Percentiles rank a stretch among this genome's conserved stretches.
Evolutionary conservation across 2,329 filamentous ascomycete genomes (phyloP).

Genomic region (Byssochlamys sp.): DNA sequence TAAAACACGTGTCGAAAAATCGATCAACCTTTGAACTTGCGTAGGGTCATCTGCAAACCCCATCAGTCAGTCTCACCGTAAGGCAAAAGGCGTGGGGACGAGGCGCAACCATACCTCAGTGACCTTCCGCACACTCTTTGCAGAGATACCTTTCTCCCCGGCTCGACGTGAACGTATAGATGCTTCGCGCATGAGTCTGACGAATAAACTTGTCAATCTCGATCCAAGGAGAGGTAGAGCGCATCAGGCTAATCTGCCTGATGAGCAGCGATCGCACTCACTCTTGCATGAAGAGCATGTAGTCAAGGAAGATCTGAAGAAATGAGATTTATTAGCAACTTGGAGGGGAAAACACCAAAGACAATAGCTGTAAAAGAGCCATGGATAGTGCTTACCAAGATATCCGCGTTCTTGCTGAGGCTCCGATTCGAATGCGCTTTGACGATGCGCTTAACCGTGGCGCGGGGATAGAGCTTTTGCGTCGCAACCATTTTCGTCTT

Average conservation of each 20-base stretch:
- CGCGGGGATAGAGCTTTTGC: conserved; percentile 72
- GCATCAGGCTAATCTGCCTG: background rate
- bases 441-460: conserved; percentile 76
- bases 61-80: background rate
- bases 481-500: conserved; percentile 46
- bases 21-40: conserved; percentile 58
- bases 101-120: conserved; percentile 50
- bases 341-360: background rate
- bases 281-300: conserved; percentile 68
- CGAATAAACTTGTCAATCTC: background rate
- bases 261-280: conserved; percentile 22
- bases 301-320: conserved; percentile 71
- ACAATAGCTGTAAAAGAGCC: background rate
- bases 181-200: conserved; percentile 68
- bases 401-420: conserved; percentile 75
- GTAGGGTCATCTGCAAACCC: conserved; percentile 48
- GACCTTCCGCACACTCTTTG: conserved; percentile 66
- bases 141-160: conserved; percentile 64
- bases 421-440: conserved; percentile 77
- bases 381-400: conserved; percentile 51
- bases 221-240: background rate
- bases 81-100: background rate
- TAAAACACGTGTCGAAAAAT: background rate
- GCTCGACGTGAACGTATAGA: conserved; percentile 64
- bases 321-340: background rate